Evolutionary conservation across 495 filamentous ascomycete species (phyloP).

Genomic region (Immersiella caudata): DNA sequence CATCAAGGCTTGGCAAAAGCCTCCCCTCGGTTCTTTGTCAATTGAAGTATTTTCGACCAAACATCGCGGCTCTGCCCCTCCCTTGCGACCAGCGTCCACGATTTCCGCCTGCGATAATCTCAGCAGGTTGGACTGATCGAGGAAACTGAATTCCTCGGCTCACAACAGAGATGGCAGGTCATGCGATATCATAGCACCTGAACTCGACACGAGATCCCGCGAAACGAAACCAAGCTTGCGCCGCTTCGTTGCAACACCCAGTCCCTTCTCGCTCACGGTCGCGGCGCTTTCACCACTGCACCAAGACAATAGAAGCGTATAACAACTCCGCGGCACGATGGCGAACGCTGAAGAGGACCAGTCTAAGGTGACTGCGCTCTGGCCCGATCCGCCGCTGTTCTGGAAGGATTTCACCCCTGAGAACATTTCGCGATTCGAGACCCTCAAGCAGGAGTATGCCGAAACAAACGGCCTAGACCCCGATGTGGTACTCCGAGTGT

Average conservation of each 20-base stretch:
- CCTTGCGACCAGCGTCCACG: not conserved
- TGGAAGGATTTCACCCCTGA: constrained; percentile 84
- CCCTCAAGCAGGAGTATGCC: constrained; percentile 47
- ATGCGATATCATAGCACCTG: not conserved
- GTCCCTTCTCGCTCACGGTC: not conserved
- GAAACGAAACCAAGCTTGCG: not conserved
- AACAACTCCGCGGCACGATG: constrained; percentile 32
- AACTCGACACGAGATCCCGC: constrained; percentile 8
- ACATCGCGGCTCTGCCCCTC: not conserved
- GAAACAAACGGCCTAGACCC: constrained; percentile 39
- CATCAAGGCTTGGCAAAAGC: not conserved
- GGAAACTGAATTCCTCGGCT: not conserved
- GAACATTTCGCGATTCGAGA: constrained; percentile 69
- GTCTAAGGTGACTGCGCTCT: constrained; percentile 42
- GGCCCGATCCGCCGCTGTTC: constrained; percentile 86
- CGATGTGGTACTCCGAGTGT: constrained; percentile 42
- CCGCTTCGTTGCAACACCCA: not conserved
- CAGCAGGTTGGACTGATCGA: not conserved
- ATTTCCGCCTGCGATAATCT: not conserved
- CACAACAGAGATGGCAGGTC: constrained; percentile 4
- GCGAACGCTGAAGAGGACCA: constrained; percentile 42
- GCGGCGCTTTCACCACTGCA: too few relatives aligned
- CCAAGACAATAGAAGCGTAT: too few relatives aligned
- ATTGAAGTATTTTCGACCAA: not conserved
- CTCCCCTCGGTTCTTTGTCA: not conserved